Evolutionary conservation across 2,329 filamentous ascomycete genomes (phyloP), one percentile per base, ranked within the genome.

Genomic region (Aaosphaeria pasadenensis): DNA sequence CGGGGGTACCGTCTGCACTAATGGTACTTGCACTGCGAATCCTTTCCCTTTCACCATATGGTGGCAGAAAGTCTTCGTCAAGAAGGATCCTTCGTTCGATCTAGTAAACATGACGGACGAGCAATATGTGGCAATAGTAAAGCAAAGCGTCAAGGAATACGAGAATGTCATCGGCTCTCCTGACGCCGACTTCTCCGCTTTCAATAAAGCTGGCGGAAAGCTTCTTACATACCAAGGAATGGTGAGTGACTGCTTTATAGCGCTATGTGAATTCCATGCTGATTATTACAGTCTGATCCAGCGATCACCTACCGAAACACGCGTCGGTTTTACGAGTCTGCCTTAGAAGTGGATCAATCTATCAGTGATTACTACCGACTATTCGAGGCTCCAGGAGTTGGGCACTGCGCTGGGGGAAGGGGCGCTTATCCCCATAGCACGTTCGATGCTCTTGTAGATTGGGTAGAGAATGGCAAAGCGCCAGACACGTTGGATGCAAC

Each of bases 391-490:
- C 54, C 54, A 29, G 54, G 52, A 4, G 36, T 52, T 4, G 30
- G 11, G 11, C 53, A 54, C 40, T 54, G 53, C 30, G 42, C 30
- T 4, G 44, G 47, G 13, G 52, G 52, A 4, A 30, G 24, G 5
- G 54, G 53, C 3, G 42, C 39, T 17, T 29, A 44, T 11, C 51
- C 52, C n/a, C 33, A 24, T 5, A 45, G 49, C 38, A 30, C 50
- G 7, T 43, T 56, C 11, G 42, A 42, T 6, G 38, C 35, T 7
- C 31, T 57, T 38, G 47, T 50, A 5, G 44, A 46, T 5, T 57
- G 54, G 54, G 53, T 57, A 4, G 54, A 56, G 39, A 32, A 48
- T n/a, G 54, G 52, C 7, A 41, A 35, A 11, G 49, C 44, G 17
- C 54, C 54, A 4, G 50, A 47, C 29, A 32, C 17, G 7, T 32